Base-by-base conservation (phyloP, 805 yeast genomes). In the Starmerella riodocensis region DNA sequence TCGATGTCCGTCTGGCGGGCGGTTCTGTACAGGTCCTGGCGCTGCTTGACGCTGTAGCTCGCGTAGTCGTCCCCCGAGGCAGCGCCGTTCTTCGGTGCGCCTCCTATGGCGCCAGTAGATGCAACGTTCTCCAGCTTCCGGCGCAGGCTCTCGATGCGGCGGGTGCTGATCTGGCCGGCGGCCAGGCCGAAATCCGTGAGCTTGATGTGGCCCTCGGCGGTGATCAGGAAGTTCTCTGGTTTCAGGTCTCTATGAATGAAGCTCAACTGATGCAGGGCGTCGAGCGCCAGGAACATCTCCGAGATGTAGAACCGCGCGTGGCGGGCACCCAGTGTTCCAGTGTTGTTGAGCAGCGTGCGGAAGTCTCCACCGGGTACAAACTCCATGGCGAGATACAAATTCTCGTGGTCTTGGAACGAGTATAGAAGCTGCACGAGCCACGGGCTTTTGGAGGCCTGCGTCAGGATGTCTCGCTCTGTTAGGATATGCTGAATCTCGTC, bases 351-450 rank as follows among this genome's bases (percentile, higher is more conserved):
- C 44, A 91, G 64, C 0, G 98, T 91, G 56, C 99, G 76, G 65
- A 83, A 91, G 58, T 91, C 99, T 39, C 99, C 99, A 43, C 99
- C 99, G 7, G 99, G 96, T n/a, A 91, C 98, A 60, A 82, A 91
- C 59, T 91, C 98, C 99, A 91, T 91, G 2, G 98, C 98, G 54
- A 91, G 67, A 53, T 83, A 91, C 23, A 91, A 81, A 54, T 80
- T 81, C 46, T 81, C 86, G 0, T 77, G 61, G 61, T 91, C 97
- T 60, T 91, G 99, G 64, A 91, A 91, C 2, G 97, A 95, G 58
- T 91, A 91, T 42, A 84, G 68, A 36, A 91, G 67, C 60, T 85
- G 85, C 29, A 91, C 98, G 28, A 91, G 67, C 99, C 99, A 91
- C 44, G 85, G 94, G 36, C 88, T 76, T 58, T 95, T 71, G 2